Evolutionary conservation across 352 stramenopile genomes (phyloP).

Genomic region (Globisporangium takayamanum): DNA sequence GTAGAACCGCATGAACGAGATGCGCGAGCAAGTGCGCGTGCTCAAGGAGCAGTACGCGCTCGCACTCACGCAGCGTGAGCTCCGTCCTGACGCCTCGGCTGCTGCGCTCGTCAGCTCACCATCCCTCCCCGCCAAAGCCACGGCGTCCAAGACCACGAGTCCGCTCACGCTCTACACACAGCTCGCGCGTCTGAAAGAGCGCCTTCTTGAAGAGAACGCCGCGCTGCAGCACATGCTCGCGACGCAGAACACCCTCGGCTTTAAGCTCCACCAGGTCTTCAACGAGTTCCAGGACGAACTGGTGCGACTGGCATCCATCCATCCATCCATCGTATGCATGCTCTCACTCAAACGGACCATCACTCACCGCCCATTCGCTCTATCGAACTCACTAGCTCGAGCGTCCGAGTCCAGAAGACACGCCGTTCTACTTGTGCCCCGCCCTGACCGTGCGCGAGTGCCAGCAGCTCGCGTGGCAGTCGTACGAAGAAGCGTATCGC

Average conservation of each 20-base stretch:
- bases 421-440: conserved; percentile 15
- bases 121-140: conserved; percentile 1
- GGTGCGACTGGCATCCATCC: background rate
- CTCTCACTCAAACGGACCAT: background rate
- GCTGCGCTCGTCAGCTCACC: background rate
- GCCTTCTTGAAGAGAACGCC: conserved; percentile 43
- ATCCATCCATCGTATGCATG: no score
- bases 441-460: conserved; percentile 35
- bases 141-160: background rate
- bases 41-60: conserved; percentile 30
- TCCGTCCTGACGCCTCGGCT: background rate
- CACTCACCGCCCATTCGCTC: no score
- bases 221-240: conserved; percentile 33
- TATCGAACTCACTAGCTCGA: no score
- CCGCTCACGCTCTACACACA: conserved; percentile 35
- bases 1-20: conserved; percentile 28
- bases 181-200: conserved; percentile 40
- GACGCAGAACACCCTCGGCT: conserved; percentile 34
- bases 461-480: conserved; percentile 23
- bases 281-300: conserved; percentile 24
- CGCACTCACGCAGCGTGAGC: conserved; percentile 15
- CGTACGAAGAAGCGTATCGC: conserved; percentile 33
- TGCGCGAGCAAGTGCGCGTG: conserved; percentile 26
- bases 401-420: background rate
- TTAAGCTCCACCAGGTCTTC: conserved; percentile 29